Base-by-base conservation (phyloP, 495 filamentous ascomycete genomes). In the Penicillium egyptiacum region DNA sequence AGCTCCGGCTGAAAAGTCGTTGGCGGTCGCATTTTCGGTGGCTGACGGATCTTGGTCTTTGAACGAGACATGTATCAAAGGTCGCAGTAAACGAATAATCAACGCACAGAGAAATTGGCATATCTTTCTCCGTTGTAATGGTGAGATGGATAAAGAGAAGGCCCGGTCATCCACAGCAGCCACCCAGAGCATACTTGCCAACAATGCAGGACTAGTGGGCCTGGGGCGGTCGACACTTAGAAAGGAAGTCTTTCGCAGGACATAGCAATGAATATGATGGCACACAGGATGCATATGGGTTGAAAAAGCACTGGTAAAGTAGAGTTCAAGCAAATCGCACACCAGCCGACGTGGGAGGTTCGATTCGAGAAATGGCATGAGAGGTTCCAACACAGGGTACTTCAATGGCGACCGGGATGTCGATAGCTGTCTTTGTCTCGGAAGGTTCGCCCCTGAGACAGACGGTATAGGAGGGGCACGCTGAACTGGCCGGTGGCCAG, bases 141-240 rank as follows among this genome's bases (percentile, higher is more conserved):
- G 92, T 28, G 91, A 85, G 50, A 91, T 88, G 17, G 90, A 91
- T 55, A 97, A 73, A 61, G 91, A 91, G 56, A 91, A 85, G 8
- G 92, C 90, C 68, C 96, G 88, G 70, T 92, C 92, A 44, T 94
- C 96, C 66, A 96, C 88, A 14, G 91, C 91, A 17, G 90, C 90
- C 23, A 96, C 90, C 91, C 91, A 97, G 17, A 96, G 86, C 88
- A 96, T 96, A 71, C 90, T 94, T 10, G 92, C 89, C 39, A 97
- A 77, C 37, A 97, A 78, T 0, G 92, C 90, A 33, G 92, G 92
- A 63, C 90, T 92, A 71, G 91, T 96, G 58, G 83, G 79, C 50
- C 92, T 81, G 39, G 91, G 91, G 58, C 83, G 87, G 51, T 85
- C 88, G 23, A 80, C 82, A 67, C 90, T 87, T 37, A 97, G 79